Evolutionary conservation across 768 basidiomycete genomes (phyloP).

Genomic region (Multifurca ochricompacta): DNA sequence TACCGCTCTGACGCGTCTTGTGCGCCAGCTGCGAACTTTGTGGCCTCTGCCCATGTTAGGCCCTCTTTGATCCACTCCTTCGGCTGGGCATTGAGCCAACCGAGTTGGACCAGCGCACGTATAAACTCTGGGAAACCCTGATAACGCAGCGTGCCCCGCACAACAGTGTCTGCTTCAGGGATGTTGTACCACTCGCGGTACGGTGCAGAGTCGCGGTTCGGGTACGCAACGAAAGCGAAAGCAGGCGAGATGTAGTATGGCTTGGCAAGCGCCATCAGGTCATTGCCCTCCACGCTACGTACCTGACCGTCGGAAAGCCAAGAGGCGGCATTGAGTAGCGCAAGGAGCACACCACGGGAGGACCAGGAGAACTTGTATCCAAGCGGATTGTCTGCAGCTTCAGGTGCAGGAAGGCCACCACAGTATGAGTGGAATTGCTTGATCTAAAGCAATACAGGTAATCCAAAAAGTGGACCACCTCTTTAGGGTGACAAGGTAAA

Average conservation of each 20-base stretch:
- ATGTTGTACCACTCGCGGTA: slow-evolving; percentile 91
- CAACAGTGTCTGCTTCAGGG: slow-evolving; percentile 86
- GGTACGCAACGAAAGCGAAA: slow-evolving; percentile 94
- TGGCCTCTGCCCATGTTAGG: slow-evolving; percentile 80
- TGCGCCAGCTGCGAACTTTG: slow-evolving; percentile 64
- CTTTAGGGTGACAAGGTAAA: slow-evolving; percentile 11
- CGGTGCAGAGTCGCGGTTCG: slow-evolving; percentile 88
- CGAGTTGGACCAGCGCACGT: slow-evolving; percentile 75
- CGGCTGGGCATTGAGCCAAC: slow-evolving; percentile 69
- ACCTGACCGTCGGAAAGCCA: slow-evolving; percentile 63
- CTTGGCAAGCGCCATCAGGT: slow-evolving; percentile 85
- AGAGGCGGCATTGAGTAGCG: slow-evolving; percentile 83
- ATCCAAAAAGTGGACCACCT: background rate
- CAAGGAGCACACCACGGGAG: slow-evolving; percentile 90
- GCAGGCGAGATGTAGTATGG: slow-evolving; percentile 95
- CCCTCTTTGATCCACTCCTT: slow-evolving; percentile 73
- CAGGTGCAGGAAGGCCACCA: slow-evolving; percentile 90
- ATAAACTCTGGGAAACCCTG: slow-evolving; percentile 97
- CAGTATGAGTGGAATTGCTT: slow-evolving; percentile 93
- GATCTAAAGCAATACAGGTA: slow-evolving; percentile 54
- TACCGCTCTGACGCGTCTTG: slow-evolving; percentile 64
- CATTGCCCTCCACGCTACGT: slow-evolving; percentile 61
- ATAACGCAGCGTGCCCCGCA: slow-evolving; percentile 90
- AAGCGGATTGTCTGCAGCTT: slow-evolving; percentile 87
- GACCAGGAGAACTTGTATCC: slow-evolving; percentile 99